phyloP scores from a whole-genome alignment of 192 early-diverging fungal genomes.

The Backusella westeae region DNA sequence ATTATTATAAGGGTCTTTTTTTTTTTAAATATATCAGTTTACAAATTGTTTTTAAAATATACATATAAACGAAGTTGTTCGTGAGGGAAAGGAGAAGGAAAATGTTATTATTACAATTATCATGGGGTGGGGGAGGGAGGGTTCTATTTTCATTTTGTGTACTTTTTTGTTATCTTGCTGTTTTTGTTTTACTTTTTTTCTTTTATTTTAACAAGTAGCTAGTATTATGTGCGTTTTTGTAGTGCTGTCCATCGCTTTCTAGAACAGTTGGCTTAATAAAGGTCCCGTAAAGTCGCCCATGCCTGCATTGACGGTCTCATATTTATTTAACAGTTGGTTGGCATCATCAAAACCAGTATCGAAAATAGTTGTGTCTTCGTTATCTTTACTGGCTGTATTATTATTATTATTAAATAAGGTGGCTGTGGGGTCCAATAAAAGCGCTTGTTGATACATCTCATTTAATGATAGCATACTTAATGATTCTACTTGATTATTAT shows the following conservation, averaged over 20 bases:
- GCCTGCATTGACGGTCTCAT: conserved; percentile 19
- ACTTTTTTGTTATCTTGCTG: too few relatives aligned
- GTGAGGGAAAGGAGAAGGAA: not conserved
- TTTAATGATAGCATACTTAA: conserved; percentile 11
- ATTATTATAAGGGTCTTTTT: conserved; percentile 30
- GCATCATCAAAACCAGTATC: not conserved
- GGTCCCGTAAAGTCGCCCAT: conserved; percentile 14
- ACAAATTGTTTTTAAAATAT: not conserved
- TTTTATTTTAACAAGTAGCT: not conserved
- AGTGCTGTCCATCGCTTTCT: not conserved
- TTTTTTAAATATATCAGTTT: conserved; percentile 24
- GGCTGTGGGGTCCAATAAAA: not conserved
- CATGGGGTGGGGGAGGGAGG: not conserved
- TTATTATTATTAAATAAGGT: not conserved
- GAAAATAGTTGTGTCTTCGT: not conserved
- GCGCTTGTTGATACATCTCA: conserved; percentile 18
- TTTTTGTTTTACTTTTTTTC: not conserved
- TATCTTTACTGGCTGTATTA: not conserved
- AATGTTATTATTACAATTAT: not conserved
- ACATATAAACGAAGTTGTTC: not conserved
- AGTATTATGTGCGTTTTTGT: not conserved
- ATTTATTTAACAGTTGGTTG: conserved; percentile 6
- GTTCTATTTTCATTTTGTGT: too few relatives aligned
- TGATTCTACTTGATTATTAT: not conserved
- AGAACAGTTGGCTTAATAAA: conserved; percentile 13